Evolutionary conservation across 164 flowering plant genomes (phyloP).

Genomic region (Euptelea pleiosperma): DNA sequence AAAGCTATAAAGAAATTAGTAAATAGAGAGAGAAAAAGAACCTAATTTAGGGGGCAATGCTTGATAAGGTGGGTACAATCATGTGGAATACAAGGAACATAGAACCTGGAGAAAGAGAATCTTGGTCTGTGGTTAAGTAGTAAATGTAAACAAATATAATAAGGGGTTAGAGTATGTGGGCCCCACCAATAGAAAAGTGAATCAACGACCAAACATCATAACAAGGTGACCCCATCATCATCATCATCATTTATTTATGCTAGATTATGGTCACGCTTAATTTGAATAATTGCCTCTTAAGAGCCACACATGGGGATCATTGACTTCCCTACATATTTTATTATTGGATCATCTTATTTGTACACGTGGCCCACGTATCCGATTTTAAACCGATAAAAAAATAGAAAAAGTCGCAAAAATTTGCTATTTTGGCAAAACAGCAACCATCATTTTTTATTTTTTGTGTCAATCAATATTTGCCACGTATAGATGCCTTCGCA

Average conservation of each 20-base stretch:
- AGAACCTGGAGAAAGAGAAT: constrained; percentile 33
- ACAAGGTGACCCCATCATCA: neutral
- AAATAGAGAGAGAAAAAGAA: too few species aligned
- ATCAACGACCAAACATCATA: constrained; percentile 9
- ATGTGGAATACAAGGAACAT: constrained; percentile 27
- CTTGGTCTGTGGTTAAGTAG: too few species aligned
- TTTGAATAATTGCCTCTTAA: constrained; percentile 12
- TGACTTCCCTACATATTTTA: neutral
- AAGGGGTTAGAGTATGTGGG: constrained; percentile 3
- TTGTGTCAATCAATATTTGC: too few species aligned
- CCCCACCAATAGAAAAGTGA: neutral
- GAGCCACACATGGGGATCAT: constrained; percentile 15
- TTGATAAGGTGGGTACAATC: constrained; percentile 17
- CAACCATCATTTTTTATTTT: too few species aligned
- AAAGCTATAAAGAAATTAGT: too few species aligned
- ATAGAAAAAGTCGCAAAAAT: too few species aligned
- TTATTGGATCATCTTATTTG: too few species aligned
- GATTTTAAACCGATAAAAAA: too few species aligned
- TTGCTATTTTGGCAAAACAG: too few species aligned
- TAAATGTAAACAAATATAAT: neutral
- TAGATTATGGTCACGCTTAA: constrained; percentile 8
- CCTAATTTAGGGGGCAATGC: constrained; percentile 8
- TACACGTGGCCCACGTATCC: too few species aligned
- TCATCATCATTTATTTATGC: constrained; percentile 28
- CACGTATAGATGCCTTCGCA: too few species aligned